Evolutionary conservation across 495 filamentous ascomycete species (phyloP).

Genomic region (Annulohypoxylon maeteangense): DNA sequence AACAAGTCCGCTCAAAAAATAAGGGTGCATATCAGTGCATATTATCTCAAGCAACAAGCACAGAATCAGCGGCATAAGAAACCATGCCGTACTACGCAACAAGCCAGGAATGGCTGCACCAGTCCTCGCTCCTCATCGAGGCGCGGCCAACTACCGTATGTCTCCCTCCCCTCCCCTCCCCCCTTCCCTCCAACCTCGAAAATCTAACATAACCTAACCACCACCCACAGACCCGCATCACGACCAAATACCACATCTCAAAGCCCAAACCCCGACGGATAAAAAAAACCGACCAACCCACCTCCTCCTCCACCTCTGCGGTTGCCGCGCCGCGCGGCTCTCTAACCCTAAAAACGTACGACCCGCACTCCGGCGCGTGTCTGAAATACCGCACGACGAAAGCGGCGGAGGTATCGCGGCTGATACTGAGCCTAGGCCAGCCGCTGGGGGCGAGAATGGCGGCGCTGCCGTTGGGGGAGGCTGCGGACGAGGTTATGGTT

Average conservation of each 20-base stretch:
- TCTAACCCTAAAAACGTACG: slow-evolving; percentile 89
- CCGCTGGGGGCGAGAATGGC: slow-evolving; percentile 71
- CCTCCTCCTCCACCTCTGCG: slow-evolving; percentile 34
- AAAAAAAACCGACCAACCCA: slow-evolving; percentile 32
- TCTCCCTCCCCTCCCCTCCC: neutral
- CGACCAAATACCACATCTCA: slow-evolving; percentile 82
- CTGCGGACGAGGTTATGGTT: slow-evolving; percentile 52
- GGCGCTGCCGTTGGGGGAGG: slow-evolving; percentile 59
- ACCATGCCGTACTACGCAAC: slow-evolving; percentile 64
- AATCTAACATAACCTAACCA: slow-evolving; percentile 13
- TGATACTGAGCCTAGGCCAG: slow-evolving; percentile 78
- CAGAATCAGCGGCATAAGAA: neutral
- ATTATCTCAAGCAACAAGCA: neutral
- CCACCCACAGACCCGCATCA: slow-evolving; percentile 75
- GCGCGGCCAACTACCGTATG: slow-evolving; percentile 60
- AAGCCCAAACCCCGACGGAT: slow-evolving; percentile 53
- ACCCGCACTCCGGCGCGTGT: slow-evolving; percentile 79
- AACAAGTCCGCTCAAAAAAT: too few relatives aligned
- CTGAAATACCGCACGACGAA: slow-evolving; percentile 93
- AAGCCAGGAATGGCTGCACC: slow-evolving; percentile 64
- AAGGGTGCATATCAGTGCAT: neutral
- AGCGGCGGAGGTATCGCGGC: slow-evolving; percentile 84
- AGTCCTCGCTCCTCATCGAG: slow-evolving; percentile 59
- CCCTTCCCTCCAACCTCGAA: neutral
- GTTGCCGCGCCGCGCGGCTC: slow-evolving; percentile 62